Evolutionary conservation across 164 flowering plant genomes (phyloP), one percentile per base, ranked within the genome.

Genomic region (Saururus chinensis): DNA sequence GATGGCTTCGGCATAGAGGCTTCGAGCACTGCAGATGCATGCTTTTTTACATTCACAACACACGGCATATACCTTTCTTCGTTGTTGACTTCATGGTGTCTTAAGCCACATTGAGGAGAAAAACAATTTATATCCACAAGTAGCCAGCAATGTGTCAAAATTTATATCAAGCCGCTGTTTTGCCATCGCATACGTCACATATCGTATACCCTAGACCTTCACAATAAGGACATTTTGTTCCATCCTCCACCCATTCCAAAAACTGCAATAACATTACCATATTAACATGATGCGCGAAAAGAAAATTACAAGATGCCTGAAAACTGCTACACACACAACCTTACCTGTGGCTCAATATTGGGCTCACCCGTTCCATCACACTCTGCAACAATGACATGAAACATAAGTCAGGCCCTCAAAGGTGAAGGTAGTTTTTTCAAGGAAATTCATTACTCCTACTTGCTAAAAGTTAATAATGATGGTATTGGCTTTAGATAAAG

Each of bases 281-380:
- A n/a, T 19, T 45, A 19, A 41, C 20, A 56, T 51, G 1, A 25
- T 41, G 22, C 9, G 57, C 51, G 51, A 59, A 14, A 42, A 13
- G 52, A 41, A 19, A 6, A 22, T n/a, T 9, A 40, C n/a, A 6
- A 40, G 23, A 20, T 12, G 40, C 62, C 42, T 52, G 49, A 25
- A 35, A 42, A 12, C 24, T n/a, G 49, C 17, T 0, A 45, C 14
- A 24, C 22, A 40, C 20, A 19, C 20, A 40, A 19, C 54, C 72
- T 69, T 51, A 85, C 98, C 93, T 91, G 96, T 54, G 72, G 72
- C 70, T 92, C 98, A n/a, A 86, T 61, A 67, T 89, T 92, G 53
- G 92, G 92, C 67, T 89, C 96, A 9, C 98, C 98, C 1, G 92
- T 79, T 51, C 98, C 96, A 77, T 92, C 96, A 73, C 98, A 92